Evolutionary conservation across 441 rosid species (phyloP), one percentile per base, ranked within the genome.

Genomic region (Kokia cookei): DNA sequence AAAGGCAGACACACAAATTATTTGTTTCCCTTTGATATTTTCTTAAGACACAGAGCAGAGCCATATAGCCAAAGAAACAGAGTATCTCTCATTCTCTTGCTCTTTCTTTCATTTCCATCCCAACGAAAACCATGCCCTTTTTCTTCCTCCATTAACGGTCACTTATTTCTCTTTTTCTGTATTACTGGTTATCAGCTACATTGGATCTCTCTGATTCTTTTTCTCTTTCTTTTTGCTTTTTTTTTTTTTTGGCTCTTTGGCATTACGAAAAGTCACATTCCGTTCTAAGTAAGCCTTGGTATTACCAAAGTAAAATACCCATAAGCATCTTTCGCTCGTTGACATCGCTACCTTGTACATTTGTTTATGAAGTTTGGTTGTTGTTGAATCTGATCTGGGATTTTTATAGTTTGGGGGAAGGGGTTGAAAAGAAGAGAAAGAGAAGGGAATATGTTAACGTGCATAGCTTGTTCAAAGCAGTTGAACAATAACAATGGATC

Each of bases 391-490:
- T 78, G 81, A 84, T 82, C 78, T 82, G 80, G 69, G 74, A 71
- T 77, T 58, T 47, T 27, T 11, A 32, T 32, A 32, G 19, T 60
- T 58, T 62, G 29, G 60, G 62, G 22, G 7, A 11, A 12, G 51
- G 51, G n/a, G 51, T 11, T 22, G 6, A 58, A 58, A 26, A 12
- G 64, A 59, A 27, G 40, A 60, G 65, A 60, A 2, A 29, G 35
- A 27, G 78, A 2, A 54, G 72, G 63, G 76, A 69, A 71, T 80
- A 91, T 93, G 98, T 78, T 91, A 83, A 93, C 98, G 48, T 93
- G 97, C 75, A 87, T 93, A 80, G 84, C 90, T 43, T 91, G 97
- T 80, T 82, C 97, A 27, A 93, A 90, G 91, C 90, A 88, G 80
- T 79, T 76, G 43, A 73, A 71, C 53, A 50, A 43, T 62, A 80